Base-by-base conservation (phyloP, 2,329 filamentous ascomycete species). In the Ophiostoma sp. region DNA sequence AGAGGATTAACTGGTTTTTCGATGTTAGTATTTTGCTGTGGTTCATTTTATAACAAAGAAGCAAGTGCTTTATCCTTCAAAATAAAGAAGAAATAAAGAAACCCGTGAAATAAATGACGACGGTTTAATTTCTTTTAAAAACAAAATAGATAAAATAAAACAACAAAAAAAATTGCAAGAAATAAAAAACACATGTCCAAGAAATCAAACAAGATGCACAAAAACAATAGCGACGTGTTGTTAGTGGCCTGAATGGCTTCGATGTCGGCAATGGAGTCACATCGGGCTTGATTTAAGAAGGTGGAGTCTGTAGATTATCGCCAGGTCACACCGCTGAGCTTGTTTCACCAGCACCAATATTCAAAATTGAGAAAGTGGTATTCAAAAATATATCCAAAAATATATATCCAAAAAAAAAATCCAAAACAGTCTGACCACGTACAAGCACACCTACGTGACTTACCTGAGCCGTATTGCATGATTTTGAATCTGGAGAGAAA, bases 381-480 rank as follows among this genome's bases (percentile, higher is more conserved):
- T 28, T 17, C 33, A 57, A 70, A 28, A 28, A 42, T 6, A 8
- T 70, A 57, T 42, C n/a, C n/a, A 70, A 59, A 59, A 45, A 45
- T 17, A 45, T 39, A 59, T 59, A 4, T 6, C 33, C 9, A 66
- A 50, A 9, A 12, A 33, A 39, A 57, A 36, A 52, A 52, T 25
- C 31, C 19, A 57, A 39, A 42, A 25, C 3, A 33, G 3, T 5
- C 28, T 19, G 36, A 68, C 25, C 25, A 66, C 39, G 36, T 33
- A 33, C 25, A 33, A 48, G 6, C n/a, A 50, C 42, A 42, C 25
- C 42, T 68, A 68, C 64, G 61, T 33, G 45, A 69, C 66, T 69
- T 22, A 69, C 66, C 66, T 69, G 17, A 22, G n/a, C 64, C 64
- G 48, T 31, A 25, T 28, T 45, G 61, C 61, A 17, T 45, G n/a